A percentile compares a stretch with the other conserved stretches of the same genome.
These are phyloP conservation scores for Penicillium sp. DNA, from an alignment of 2,329 filamentous ascomycete species.

Conservation along the genomic window DNA sequence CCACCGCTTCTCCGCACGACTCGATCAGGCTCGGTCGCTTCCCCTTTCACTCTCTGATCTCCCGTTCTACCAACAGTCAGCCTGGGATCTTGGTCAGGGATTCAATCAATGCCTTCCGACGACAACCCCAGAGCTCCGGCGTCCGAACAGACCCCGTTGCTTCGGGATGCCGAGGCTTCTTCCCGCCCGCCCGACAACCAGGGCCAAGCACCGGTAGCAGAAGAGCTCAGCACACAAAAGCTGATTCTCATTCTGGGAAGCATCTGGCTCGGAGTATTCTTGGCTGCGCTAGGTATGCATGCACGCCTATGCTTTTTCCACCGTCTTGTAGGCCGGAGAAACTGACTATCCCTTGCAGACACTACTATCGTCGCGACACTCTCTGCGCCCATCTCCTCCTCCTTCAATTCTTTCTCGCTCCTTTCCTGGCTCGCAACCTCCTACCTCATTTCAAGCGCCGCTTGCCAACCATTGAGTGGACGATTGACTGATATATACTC, in stretches of 20 bases:
- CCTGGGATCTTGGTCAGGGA: too few relatives aligned
- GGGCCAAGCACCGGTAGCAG: conserved; percentile 24
- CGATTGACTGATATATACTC: conserved; percentile 85
- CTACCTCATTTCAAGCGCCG: conserved; percentile 83
- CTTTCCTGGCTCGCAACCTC: conserved; percentile 84
- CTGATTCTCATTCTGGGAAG: conserved; percentile 47
- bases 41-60: neutral
- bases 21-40: neutral
- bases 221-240: conserved; percentile 45
- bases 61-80: too few relatives aligned
- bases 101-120: conserved; percentile 8
- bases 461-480: conserved; percentile 77
- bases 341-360: conserved; percentile 45
- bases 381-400: conserved; percentile 73
- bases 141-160: conserved; percentile 32
- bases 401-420: conserved; percentile 72
- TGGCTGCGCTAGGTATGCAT: conserved; percentile 49
- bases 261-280: conserved; percentile 51
- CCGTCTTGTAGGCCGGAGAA: neutral
- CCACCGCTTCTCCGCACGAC: too few relatives aligned
- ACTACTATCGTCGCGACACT: conserved; percentile 81
- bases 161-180: conserved; percentile 19
- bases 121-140: conserved; percentile 8
- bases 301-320: too few relatives aligned
- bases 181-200: conserved; percentile 5